Percentiles rank a stretch among this genome's conserved stretches.
Evolutionary conservation across 108 stramenopile genomes (phyloP).

Genomic region (Chaetoceros muelleri): DNA sequence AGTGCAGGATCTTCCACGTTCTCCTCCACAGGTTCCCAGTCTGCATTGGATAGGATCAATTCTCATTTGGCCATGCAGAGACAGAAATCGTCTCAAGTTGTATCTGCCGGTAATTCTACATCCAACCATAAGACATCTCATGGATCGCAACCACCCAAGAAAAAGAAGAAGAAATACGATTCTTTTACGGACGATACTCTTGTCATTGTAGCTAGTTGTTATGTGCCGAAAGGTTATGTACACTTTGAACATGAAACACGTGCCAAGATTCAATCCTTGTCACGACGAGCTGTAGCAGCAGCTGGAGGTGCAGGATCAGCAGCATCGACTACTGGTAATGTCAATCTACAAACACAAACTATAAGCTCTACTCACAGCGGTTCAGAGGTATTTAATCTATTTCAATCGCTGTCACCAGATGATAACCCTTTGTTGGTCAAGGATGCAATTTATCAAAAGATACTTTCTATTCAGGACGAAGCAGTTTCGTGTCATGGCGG

Average conservation of each 20-base stretch:
- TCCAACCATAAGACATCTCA: too few relatives aligned
- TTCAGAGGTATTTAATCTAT: constrained; percentile 26
- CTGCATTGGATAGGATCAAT: neutral
- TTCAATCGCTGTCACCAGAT: constrained; percentile 26
- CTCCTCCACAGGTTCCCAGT: too few relatives aligned
- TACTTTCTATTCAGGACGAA: neutral
- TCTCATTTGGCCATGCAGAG: neutral
- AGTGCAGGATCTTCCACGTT: too few relatives aligned
- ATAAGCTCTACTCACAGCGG: neutral
- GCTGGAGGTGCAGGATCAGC: too few relatives aligned
- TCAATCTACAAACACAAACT: neutral
- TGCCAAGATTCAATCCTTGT: neutral
- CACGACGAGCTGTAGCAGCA: too few relatives aligned
- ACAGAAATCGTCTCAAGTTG: neutral
- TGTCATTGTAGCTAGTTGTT: constrained; percentile 42
- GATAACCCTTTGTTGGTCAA: constrained; percentile 25
- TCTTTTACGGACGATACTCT: constrained; percentile 15
- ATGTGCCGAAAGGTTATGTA: constrained; percentile 31
- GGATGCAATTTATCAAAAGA: constrained; percentile 10
- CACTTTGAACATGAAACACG: constrained; percentile 29
- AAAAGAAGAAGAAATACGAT: neutral
- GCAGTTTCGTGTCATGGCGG: neutral
- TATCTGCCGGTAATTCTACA: too few relatives aligned
- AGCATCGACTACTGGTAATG: neutral
- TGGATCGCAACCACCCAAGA: neutral